These are phyloP conservation scores for Cytospora schulzeri DNA, from an alignment of 2,329 filamentous ascomycete species.

Conservation along the genomic window DNA sequence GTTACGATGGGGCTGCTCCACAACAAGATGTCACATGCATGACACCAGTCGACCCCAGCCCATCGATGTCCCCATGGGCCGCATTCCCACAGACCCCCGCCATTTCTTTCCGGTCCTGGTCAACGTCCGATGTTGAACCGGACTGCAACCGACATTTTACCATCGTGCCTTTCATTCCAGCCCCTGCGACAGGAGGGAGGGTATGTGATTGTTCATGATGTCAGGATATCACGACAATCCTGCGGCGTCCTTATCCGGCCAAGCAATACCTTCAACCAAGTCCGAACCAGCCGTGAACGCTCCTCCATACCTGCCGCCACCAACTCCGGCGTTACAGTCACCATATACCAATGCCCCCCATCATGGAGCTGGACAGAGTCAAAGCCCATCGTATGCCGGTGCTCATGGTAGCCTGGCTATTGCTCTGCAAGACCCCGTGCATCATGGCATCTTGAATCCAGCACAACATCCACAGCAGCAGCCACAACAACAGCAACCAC, in stretches of 20 bases:
- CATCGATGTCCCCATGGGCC: neutral
- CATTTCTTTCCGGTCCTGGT: constrained; percentile 1
- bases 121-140: constrained; percentile 25
- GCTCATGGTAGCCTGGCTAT: constrained; percentile 14
- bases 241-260: constrained; percentile 17
- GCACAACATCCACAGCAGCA: constrained; percentile 24
- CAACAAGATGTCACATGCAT: too few species aligned
- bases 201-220: constrained; percentile 21
- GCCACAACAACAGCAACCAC: constrained; percentile 4
- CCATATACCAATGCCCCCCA: constrained; percentile 2
- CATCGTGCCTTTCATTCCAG: constrained; percentile 3
- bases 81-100: neutral
- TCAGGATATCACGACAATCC: constrained; percentile 21
- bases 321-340: constrained; percentile 7
- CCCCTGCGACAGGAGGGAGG: constrained; percentile 8
- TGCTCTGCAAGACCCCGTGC: constrained; percentile 10
- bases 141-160: constrained; percentile 27
- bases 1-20: too few species aligned
- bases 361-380: constrained; percentile 7
- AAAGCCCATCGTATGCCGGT: constrained; percentile 13
- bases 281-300: neutral
- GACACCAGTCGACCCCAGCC: too few species aligned
- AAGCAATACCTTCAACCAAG: constrained; percentile 14
- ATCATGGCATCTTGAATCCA: constrained; percentile 24
- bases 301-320: constrained; percentile 15